Evolutionary conservation across 257 asterid genomes (phyloP).

Genomic region (Capsicum rhomboideum): DNA sequence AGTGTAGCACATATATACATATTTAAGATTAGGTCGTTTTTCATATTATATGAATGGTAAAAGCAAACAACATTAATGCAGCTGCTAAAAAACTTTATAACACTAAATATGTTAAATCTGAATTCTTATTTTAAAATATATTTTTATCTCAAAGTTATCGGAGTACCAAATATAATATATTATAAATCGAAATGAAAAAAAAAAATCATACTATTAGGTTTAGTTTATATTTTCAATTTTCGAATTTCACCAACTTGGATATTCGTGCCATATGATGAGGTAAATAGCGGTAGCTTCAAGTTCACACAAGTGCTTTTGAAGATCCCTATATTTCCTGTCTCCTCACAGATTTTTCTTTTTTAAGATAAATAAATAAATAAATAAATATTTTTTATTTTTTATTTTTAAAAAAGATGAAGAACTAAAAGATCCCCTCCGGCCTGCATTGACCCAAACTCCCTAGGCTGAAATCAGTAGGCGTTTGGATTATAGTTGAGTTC

Average conservation of each 20-base stretch:
- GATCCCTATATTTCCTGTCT: background rate
- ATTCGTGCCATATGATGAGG: background rate
- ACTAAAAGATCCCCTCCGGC: background rate
- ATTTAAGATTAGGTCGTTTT: background rate
- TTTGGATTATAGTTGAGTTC: too few relatives aligned
- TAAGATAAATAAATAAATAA: background rate
- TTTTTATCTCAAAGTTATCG: background rate
- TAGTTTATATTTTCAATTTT: background rate
- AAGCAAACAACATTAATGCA: background rate
- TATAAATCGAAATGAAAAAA: background rate
- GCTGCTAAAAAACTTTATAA: background rate
- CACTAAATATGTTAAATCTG: background rate
- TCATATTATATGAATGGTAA: background rate
- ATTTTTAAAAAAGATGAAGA: background rate
- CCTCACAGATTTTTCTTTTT: background rate
- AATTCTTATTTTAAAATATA: too few relatives aligned
- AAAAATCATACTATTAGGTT: background rate
- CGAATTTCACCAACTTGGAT: background rate
- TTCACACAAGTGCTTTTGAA: background rate
- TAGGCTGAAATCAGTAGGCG: too few relatives aligned
- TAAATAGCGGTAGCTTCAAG: slow-evolving; percentile 2
- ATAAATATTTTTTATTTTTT: too few relatives aligned
- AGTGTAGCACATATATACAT: too few relatives aligned
- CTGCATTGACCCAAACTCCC: too few relatives aligned
- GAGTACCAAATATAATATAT: background rate